Conservation (phyloP, 305 asterid species). For the Fraxinus sp. region DNA sequence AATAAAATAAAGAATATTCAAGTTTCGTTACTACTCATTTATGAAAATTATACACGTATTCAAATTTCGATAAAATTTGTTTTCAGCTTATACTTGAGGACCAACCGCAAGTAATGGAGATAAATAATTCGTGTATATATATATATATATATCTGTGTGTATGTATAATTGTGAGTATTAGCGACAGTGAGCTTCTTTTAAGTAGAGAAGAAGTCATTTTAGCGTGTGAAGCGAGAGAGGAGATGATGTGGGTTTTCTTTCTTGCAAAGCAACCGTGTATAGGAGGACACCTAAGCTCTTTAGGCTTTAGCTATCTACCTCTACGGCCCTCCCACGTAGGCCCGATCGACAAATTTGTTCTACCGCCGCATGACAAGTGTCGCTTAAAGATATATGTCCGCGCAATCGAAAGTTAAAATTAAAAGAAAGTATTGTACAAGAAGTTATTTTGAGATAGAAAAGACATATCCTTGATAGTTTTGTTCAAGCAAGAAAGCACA, state of each 20-base stretch:
- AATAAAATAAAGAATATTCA: neutral
- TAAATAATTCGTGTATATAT: neutral
- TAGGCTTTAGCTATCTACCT: neutral
- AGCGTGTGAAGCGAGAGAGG: constrained; percentile 18
- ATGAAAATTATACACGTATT: neutral
- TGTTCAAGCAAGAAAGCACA: too few species aligned
- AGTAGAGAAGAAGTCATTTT: constrained; percentile 22
- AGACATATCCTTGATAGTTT: neutral
- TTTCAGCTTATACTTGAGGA: neutral
- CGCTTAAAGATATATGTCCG: neutral
- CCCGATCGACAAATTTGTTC: neutral
- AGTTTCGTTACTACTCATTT: neutral
- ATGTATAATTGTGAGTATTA: neutral
- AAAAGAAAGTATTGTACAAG: neutral
- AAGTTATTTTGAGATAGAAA: neutral
- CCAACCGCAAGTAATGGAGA: neutral
- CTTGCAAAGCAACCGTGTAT: neutral
- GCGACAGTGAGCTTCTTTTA: neutral
- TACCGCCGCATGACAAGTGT: neutral
- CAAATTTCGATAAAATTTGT: neutral
- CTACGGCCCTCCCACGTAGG: neutral
- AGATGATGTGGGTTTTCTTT: neutral
- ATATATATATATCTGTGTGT: neutral
- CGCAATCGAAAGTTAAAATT: neutral
- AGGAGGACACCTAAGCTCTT: constrained; percentile 1